Percentiles rank a stretch among this genome's conserved stretches.
Evolutionary conservation across 2,329 filamentous ascomycete genomes (phyloP).

Genomic region (Raffaelea ambrosiae): DNA sequence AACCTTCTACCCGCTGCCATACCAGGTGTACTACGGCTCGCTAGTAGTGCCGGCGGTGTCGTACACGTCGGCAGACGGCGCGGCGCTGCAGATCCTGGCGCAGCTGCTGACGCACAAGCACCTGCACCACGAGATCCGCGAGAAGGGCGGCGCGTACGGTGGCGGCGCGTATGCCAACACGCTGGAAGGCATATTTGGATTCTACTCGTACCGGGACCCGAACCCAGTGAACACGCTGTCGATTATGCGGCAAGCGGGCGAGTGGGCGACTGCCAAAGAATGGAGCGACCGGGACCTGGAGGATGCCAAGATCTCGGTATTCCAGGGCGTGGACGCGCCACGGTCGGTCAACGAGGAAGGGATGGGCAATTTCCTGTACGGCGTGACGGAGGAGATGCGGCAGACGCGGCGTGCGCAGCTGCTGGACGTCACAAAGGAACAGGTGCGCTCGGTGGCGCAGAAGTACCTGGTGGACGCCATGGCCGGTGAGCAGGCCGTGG

Average conservation of each 20-base stretch:
- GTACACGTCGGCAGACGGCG: conserved; percentile 66
- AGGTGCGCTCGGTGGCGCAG: conserved; percentile 75
- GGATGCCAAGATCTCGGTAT: conserved; percentile 91
- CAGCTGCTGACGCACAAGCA: conserved; percentile 95
- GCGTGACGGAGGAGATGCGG: conserved; percentile 81
- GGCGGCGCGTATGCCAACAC: conserved; percentile 78
- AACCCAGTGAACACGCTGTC: conserved; percentile 83
- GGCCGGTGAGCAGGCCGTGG: conserved; percentile 38
- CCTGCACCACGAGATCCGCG: conserved; percentile 92
- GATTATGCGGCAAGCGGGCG: conserved; percentile 75
- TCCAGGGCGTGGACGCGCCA: conserved; percentile 86
- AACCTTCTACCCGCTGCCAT: conserved; percentile 88
- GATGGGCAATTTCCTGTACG: conserved; percentile 75
- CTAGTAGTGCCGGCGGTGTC: conserved; percentile 75
- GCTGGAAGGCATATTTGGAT: conserved; percentile 79
- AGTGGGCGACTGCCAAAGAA: conserved; percentile 67
- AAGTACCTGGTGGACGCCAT: conserved; percentile 67
- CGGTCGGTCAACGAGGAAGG: conserved; percentile 81
- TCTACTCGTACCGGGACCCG: conserved; percentile 95
- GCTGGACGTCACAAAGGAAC: conserved; percentile 72
- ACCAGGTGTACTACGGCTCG: conserved; percentile 93
- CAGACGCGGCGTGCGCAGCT: conserved; percentile 75
- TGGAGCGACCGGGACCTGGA: conserved; percentile 85
- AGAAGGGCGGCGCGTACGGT: conserved; percentile 95
- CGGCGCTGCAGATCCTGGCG: conserved; percentile 78